Evolutionary conservation across 1,284 basidiomycete species (phyloP).

Genomic region (Trametes hirsuta): DNA sequence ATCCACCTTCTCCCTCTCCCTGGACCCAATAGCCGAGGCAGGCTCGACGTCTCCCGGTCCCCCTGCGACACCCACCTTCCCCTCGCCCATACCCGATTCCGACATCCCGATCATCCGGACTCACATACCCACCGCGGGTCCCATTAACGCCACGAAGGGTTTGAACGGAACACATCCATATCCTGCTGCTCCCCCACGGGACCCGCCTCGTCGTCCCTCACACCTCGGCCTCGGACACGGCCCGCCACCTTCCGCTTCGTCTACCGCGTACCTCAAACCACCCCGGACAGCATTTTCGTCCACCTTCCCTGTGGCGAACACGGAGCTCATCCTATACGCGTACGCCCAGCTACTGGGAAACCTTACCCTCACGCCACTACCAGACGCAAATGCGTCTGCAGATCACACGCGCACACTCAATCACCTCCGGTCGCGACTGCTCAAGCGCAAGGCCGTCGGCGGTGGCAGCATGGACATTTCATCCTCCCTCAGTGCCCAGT

Average conservation of each 20-base stretch:
- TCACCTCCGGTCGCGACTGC: constrained; percentile 51
- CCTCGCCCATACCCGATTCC: constrained; percentile 27
- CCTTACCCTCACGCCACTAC: constrained; percentile 46
- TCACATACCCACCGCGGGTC: constrained; percentile 20
- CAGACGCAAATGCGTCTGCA: constrained; percentile 28
- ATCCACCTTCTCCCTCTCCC: constrained; percentile 64
- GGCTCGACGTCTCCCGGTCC: constrained; percentile 31
- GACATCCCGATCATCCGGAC: constrained; percentile 22
- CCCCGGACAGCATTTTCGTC: constrained; percentile 44
- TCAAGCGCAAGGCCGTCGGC: constrained; percentile 58
- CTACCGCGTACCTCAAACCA: constrained; percentile 28
- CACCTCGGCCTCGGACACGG: constrained; percentile 49
- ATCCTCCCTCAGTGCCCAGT: constrained; percentile 39
- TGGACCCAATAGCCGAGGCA: constrained; percentile 70
- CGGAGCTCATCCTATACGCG: constrained; percentile 82
- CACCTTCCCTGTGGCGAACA: constrained; percentile 40
- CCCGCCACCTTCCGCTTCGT: constrained; percentile 34
- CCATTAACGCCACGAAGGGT: constrained; percentile 3
- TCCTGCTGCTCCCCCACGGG: constrained; percentile 22
- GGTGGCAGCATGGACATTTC: constrained; percentile 81
- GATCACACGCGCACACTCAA: constrained; percentile 49
- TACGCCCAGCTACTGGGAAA: constrained; percentile 84
- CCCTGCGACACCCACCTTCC: constrained; percentile 32
- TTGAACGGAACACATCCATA: constrained; percentile 20
- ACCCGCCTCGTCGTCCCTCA: constrained; percentile 34